These are phyloP conservation scores for Venturia asperata DNA, from an alignment of 2,329 filamentous ascomycete species.

Conservation along the genomic window DNA sequence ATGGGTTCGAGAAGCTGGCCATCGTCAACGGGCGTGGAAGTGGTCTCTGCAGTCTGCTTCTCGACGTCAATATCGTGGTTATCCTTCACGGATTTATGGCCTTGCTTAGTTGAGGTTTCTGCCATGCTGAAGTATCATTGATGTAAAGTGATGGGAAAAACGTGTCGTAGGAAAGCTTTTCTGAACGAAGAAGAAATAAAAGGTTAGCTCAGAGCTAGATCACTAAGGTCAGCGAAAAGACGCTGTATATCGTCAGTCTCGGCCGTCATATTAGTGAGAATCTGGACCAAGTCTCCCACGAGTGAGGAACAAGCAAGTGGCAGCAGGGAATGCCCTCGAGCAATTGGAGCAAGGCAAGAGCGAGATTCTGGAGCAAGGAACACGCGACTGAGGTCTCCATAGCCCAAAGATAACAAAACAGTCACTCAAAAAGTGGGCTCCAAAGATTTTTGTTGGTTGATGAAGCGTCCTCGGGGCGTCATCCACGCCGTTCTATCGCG, in stretches of 20 bases:
- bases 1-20: slow-evolving; percentile 24
- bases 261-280: background rate
- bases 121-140: background rate
- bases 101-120: background rate
- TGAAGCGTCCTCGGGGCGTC: background rate
- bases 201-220: background rate
- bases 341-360: background rate
- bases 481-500: background rate
- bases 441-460: background rate
- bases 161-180: background rate
- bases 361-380: background rate
- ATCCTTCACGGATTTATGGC: background rate
- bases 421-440: slow-evolving; percentile 2
- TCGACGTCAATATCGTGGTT: slow-evolving; percentile 6
- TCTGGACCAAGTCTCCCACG: background rate
- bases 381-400: background rate
- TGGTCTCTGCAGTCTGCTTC: background rate
- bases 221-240: background rate
- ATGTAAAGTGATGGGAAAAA: background rate
- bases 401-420: background rate
- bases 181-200: background rate
- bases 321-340: too few relatives aligned
- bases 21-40: background rate
- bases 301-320: too few relatives aligned
- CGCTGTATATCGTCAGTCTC: background rate